Evolutionary conservation across 176 grass and related monocot genomes (phyloP).

Genomic region (Panicum miliaceum): DNA sequence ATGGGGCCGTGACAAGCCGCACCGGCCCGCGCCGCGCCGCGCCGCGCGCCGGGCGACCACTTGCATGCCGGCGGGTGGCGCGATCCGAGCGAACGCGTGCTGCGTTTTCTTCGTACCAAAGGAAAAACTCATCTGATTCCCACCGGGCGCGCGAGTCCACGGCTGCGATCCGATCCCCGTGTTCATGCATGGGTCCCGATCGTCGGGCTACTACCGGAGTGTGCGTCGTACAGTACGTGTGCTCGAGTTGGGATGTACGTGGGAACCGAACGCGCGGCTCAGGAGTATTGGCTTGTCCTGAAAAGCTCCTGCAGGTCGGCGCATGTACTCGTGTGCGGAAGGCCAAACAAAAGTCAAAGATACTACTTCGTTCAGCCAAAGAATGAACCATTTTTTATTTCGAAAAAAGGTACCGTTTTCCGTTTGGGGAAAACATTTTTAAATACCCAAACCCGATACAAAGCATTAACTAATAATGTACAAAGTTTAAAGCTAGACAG

Average conservation of each 20-base stretch:
- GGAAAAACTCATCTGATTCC: background rate
- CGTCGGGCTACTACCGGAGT: background rate
- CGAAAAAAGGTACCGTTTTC: too few relatives aligned
- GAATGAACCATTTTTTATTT: too few relatives aligned
- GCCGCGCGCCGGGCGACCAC: background rate
- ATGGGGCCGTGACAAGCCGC: constrained; percentile 33
- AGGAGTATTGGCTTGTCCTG: background rate
- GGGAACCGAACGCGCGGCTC: background rate
- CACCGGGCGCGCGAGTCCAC: background rate
- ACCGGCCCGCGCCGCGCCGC: background rate
- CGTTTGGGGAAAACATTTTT: too few relatives aligned
- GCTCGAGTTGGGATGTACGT: background rate
- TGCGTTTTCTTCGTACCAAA: constrained; percentile 29
- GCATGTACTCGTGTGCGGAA: background rate
- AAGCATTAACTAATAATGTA: too few relatives aligned
- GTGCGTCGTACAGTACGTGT: constrained; percentile 4
- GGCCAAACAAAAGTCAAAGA: background rate
- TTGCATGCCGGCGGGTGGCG: background rate
- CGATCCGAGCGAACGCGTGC: background rate
- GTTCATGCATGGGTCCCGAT: background rate
- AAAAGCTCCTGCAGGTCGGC: background rate
- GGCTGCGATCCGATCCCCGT: too few relatives aligned
- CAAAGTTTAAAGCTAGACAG: too few relatives aligned
- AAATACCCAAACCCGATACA: too few relatives aligned
- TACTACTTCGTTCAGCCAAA: background rate